Evolutionary conservation across 177 flowering plant genomes (phyloP), one percentile per base, ranked within the genome.

Genomic region (Vitis hybrid): DNA sequence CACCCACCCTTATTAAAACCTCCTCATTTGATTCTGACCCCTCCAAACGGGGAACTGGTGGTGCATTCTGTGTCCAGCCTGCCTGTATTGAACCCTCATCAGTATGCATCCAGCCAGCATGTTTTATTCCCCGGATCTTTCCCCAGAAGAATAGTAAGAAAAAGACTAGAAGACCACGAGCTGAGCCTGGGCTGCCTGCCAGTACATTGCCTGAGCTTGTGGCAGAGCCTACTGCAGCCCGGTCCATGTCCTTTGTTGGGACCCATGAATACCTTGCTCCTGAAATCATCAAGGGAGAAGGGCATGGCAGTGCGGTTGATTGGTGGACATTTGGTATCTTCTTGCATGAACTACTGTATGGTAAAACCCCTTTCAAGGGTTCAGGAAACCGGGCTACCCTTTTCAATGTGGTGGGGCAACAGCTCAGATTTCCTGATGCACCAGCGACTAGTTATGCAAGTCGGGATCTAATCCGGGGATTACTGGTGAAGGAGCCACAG

Each of bases 311-410:
- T 70, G 88, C 88, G 1, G 88, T 85, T 55, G 88, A 85, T 63
- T 85, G 88, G 88, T 85, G 88, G 88, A 85, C 88, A 9, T 85
- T 85, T 70, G 88, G 88, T 51, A 81, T 85, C 56, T 85, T 85
- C 77, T 69, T 85, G 76, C 86, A 85, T 22, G 88, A 85, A 45
- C 75, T 85, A 12, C 65, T 85, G 4, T 85, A 85, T 70, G 88
- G 88, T 29, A 85, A 80, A 65, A 85, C 88, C 45, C 88, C 88
- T 19, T 85, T 85, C 68, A 85, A 85, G 68, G 88, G 88, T 14
- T 79, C 86, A 10, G 86, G 86, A 26, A 85, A 85, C 63, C 81
- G 88, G 14, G 88, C 88, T 5, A 85, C 88, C 1, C 72, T 85
- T 18, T 81, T 85, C 76, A 85, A 85, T 64, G 88, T 85, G 45